phyloP scores from a whole-genome alignment of 139 green algal genomes.

The Chlamydomonas sphaeroides region DNA sequence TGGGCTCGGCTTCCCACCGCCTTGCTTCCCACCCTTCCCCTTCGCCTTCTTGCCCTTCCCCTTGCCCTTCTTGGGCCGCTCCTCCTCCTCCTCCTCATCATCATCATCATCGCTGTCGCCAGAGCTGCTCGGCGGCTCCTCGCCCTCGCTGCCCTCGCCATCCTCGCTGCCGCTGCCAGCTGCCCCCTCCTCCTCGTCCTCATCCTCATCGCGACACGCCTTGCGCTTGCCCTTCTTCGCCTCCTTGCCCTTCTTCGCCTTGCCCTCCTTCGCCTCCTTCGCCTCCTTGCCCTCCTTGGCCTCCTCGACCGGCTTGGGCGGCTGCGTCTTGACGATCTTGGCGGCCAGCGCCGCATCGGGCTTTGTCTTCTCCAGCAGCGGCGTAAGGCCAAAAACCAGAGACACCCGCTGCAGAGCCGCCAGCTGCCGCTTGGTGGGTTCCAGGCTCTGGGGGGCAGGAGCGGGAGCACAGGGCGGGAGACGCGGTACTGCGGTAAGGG shows the following conservation, averaged over 20 bases:
- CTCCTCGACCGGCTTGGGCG: background rate
- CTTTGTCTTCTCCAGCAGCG: conserved; percentile 43
- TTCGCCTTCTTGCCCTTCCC: too few relatives aligned
- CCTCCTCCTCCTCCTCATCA: conserved; percentile 3
- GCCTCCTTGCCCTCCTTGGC: background rate
- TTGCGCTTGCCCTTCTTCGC: background rate
- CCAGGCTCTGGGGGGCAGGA: conserved; percentile 7
- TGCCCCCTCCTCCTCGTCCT: background rate
- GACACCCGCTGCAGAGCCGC: conserved; percentile 34
- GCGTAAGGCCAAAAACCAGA: conserved; percentile 34
- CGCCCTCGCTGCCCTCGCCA: background rate
- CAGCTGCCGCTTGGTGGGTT: background rate
- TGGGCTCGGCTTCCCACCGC: background rate
- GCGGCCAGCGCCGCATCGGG: conserved; percentile 40
- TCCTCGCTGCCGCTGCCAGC: background rate
- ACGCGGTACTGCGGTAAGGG: too few relatives aligned
- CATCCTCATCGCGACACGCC: background rate
- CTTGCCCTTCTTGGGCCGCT: background rate
- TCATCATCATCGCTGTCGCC: background rate
- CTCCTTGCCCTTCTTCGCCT: background rate
- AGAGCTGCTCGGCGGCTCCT: background rate
- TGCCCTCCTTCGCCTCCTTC: background rate
- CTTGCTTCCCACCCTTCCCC: background rate
- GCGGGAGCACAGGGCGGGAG: background rate
- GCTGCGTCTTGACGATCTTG: conserved; percentile 35